Percentiles rank a stretch among this genome's conserved stretches.
These are phyloP conservation scores for Punctularia strigosozonata DNA, from an alignment of 768 basidiomycete genomes.

Conservation along the genomic window DNA sequence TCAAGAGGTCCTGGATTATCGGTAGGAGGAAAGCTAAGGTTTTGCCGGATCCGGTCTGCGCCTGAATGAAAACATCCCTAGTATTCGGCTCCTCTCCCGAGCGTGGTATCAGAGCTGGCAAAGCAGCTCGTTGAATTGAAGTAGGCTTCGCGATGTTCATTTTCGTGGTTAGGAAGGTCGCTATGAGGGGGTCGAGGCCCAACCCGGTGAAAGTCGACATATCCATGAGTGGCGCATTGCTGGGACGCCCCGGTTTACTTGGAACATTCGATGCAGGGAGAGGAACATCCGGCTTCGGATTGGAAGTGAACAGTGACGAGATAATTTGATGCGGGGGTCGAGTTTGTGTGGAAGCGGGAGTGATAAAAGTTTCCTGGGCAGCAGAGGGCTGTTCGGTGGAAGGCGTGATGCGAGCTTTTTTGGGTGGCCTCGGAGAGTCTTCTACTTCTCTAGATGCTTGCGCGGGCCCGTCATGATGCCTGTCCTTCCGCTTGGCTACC, in stretches of 20 bases:
- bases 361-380: conserved; percentile 11
- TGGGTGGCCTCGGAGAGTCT: conserved; percentile 23
- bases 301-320: conserved; percentile 82
- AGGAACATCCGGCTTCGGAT: conserved; percentile 53
- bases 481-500: conserved; percentile 45
- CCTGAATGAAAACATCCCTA: conserved; percentile 85
- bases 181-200: conserved; percentile 73
- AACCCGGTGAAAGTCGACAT: conserved; percentile 73
- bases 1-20: conserved; percentile 89
- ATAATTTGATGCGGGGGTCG: conserved; percentile 49
- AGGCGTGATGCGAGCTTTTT: conserved; percentile 28
- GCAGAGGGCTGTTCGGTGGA: conserved; percentile 5
- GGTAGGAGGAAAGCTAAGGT: conserved; percentile 89
- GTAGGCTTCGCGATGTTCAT: conserved; percentile 82
- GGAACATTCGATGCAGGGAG: conserved; percentile 11
- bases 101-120: conserved; percentile 49
- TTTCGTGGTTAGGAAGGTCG: conserved; percentile 66
- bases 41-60: conserved; percentile 96
- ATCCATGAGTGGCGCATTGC: conserved; percentile 72
- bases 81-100: conserved; percentile 22
- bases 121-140: conserved; percentile 70
- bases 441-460: conserved; percentile 8
- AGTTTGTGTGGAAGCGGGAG: conserved; percentile 14
- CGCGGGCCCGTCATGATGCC: conserved; percentile 22
- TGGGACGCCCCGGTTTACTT: conserved; percentile 35